Conservation (phyloP, 768 basidiomycete species). For the Boletales sp. region DNA sequence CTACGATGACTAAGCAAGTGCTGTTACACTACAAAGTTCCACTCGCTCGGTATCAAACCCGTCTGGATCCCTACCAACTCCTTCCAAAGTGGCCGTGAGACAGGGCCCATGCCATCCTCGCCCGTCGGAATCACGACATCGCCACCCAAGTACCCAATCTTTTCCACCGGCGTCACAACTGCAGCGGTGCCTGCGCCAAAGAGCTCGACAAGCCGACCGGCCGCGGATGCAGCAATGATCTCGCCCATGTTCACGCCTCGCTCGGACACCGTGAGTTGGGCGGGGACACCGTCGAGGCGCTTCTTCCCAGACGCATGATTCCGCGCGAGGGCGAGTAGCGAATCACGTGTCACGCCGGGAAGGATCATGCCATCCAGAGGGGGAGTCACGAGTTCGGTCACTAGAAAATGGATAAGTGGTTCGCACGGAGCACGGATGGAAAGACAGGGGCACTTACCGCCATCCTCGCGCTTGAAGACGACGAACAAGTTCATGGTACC, state of each 20-base stretch:
- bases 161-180: slow-evolving; percentile 45
- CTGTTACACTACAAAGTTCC: slow-evolving; percentile 52
- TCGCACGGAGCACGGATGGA: neutral
- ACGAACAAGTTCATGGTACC: slow-evolving; percentile 94
- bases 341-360: slow-evolving; percentile 67
- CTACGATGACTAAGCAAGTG: slow-evolving; percentile 14
- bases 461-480: slow-evolving; percentile 68
- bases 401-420: slow-evolving; percentile 22
- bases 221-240: slow-evolving; percentile 46
- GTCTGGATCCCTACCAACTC: slow-evolving; percentile 64
- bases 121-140: slow-evolving; percentile 57
- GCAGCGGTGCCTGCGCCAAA: slow-evolving; percentile 57
- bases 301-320: slow-evolving; percentile 51
- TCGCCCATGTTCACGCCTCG: slow-evolving; percentile 75
- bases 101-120: slow-evolving; percentile 72
- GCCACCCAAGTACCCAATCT: slow-evolving; percentile 55
- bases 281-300: slow-evolving; percentile 48
- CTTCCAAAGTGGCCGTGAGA: slow-evolving; percentile 46
- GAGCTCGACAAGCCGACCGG: slow-evolving; percentile 45
- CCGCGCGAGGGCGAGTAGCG: slow-evolving; percentile 43
- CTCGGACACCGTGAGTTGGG: slow-evolving; percentile 58
- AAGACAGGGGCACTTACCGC: slow-evolving; percentile 39
- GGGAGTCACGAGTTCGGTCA: slow-evolving; percentile 60
- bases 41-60: slow-evolving; percentile 71
- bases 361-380: slow-evolving; percentile 64